Conservation (phyloP, 805 yeast species). For the Saccharomycopsis lassenensis region DNA sequence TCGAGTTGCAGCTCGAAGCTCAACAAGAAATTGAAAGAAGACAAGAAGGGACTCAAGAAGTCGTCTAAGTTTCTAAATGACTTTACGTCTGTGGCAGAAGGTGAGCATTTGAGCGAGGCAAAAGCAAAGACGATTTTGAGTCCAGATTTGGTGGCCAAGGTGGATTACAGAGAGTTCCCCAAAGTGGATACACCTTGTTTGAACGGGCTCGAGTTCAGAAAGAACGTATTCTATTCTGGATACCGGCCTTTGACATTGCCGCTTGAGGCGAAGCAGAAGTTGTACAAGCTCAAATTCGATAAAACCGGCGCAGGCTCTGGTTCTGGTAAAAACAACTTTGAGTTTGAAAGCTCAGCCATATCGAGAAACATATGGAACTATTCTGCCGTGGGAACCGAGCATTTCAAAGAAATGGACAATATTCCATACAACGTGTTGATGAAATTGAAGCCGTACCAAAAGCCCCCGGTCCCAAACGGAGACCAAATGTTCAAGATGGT, state of each 20-base stretch:
- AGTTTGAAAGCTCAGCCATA: neutral
- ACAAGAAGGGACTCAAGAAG: too few relatives aligned
- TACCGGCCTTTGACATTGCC: slow-evolving; percentile 17
- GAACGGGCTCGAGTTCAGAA: slow-evolving; percentile 13
- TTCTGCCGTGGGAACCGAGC: slow-evolving; percentile 17
- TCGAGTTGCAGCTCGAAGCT: too few relatives aligned
- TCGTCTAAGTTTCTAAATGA: too few relatives aligned
- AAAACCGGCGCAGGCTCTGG: slow-evolving; percentile 7
- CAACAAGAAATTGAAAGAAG: too few relatives aligned
- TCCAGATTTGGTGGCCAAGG: too few relatives aligned
- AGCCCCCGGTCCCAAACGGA: slow-evolving; percentile 10
- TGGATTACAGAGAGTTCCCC: too few relatives aligned
- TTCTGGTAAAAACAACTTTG: neutral
- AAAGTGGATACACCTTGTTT: too few relatives aligned
- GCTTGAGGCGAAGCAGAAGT: slow-evolving; percentile 7
- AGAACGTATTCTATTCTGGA: slow-evolving; percentile 14
- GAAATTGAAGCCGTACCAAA: slow-evolving; percentile 16
- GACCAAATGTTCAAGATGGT: neutral
- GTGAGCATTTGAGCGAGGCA: too few relatives aligned
- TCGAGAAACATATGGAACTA: slow-evolving; percentile 16
- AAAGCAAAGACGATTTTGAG: too few relatives aligned
- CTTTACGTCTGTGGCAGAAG: too few relatives aligned
- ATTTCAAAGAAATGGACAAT: slow-evolving; percentile 18
- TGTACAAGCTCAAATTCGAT: slow-evolving; percentile 12
- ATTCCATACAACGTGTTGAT: slow-evolving; percentile 14